Evolutionary conservation across 768 basidiomycete genomes (phyloP).

Genomic region (Leccinum subgranulosum): DNA sequence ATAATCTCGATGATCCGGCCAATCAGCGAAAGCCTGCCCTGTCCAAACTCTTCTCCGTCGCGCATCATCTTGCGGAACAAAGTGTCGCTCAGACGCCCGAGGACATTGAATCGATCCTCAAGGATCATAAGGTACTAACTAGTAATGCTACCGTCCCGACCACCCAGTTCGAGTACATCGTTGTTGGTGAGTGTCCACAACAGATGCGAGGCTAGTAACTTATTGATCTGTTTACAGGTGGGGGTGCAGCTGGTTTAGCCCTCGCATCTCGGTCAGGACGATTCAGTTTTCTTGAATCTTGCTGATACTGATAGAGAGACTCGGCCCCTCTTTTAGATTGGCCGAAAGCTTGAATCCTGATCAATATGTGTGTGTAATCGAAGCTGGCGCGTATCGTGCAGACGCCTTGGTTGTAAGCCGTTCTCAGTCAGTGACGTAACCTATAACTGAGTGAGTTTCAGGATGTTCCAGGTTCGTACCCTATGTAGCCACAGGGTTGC

Average conservation of each 20-base stretch:
- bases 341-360: constrained; percentile 9
- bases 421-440: background rate
- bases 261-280: constrained; percentile 11
- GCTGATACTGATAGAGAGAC: background rate
- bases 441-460: background rate
- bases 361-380: constrained; percentile 19
- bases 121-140: background rate
- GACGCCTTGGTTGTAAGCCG: constrained; percentile 12
- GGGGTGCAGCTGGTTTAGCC: constrained; percentile 17
- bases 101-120: constrained; percentile 1
- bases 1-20: background rate
- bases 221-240: constrained; percentile 3
- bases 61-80: background rate
- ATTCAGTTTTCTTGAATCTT: background rate
- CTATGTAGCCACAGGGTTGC: background rate
- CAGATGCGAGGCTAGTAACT: background rate
- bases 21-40: background rate
- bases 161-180: constrained; percentile 9
- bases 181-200: constrained; percentile 6
- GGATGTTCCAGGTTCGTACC: constrained; percentile 18
- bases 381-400: constrained; percentile 12
- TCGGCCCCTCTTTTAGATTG: constrained; percentile 2
- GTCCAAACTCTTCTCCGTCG: background rate
- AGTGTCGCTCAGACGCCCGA: background rate
- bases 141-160: background rate